Evolutionary conservation across 768 basidiomycete genomes (phyloP), one percentile per base, ranked within the genome.

Genomic region (Serpula lacrymans): DNA sequence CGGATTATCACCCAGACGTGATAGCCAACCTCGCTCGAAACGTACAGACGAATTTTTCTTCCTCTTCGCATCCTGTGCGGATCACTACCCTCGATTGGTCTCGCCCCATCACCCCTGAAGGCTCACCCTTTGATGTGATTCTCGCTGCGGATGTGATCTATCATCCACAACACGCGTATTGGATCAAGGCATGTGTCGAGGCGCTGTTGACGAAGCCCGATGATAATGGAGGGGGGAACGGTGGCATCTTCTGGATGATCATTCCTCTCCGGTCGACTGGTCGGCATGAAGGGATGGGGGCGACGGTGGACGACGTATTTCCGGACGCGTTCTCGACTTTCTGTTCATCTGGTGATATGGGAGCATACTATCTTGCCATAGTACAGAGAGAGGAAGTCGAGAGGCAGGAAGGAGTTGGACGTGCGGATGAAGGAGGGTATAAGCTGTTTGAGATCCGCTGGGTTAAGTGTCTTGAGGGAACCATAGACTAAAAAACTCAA

Each of bases 131-230:
- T 61, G 80, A 89, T 40, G 53, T 88, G 17, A 72, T 92, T 23
- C 65, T 92, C 27, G 89, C 81, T 0, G 87, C 89, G 23, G 88
- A 92, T 49, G 80, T 89, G 38, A 70, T 90, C 7, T 91, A 91
- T 59, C 74, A 88, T 45, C 75, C 78, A 0, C 60, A 70, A 13
- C 88, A 89, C 54, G 82, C 84, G 3, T 43, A 57, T 8, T 87
- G 81, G 82, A 84, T 91, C 52, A 74, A 74, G 37, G 54, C 51
- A 3, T 86, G 84, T 39, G 79, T 83, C 16, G 70, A 71, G 51
- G 60, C 53, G 25, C 63, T 78, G 31, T 68, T 90, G 27, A 49
- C 42, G 1, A 49, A 39, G 3, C 46, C 44, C 1, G 18, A 22
- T 7, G 44, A 57, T 18, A 24, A 22, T 16, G 36, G n/a, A 4